phyloP scores from a whole-genome alignment of 805 yeast species.

The Candida nanaspora region DNA sequence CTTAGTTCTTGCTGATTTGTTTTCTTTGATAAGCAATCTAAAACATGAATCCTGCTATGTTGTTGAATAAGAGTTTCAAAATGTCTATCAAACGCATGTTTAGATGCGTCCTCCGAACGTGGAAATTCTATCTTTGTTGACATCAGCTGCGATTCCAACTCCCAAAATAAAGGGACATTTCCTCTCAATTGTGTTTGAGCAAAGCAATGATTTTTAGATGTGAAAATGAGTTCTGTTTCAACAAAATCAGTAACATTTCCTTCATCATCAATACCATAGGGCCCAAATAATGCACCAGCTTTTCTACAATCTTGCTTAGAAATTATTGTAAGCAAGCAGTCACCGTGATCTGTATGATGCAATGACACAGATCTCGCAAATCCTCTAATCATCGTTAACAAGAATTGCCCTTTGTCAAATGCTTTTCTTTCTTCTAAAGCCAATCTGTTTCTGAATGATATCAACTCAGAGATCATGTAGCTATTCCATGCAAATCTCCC shows the following conservation, averaged over 20 bases:
- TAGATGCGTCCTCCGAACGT: constrained; percentile 46
- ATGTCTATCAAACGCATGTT: constrained; percentile 43
- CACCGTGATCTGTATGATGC: constrained; percentile 22
- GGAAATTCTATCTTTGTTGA: constrained; percentile 40
- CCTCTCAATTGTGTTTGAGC: constrained; percentile 43
- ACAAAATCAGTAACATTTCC: constrained; percentile 46
- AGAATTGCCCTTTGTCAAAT: constrained; percentile 41
- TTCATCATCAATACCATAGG: constrained; percentile 51
- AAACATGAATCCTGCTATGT: constrained; percentile 41
- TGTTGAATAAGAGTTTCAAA: constrained; percentile 40
- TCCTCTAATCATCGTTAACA: constrained; percentile 43
- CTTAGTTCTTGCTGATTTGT: constrained; percentile 40
- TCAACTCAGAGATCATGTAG: constrained; percentile 36
- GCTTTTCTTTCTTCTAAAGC: constrained; percentile 29
- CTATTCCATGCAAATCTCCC: constrained; percentile 46
- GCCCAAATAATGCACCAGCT: constrained; percentile 41
- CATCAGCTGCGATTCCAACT: constrained; percentile 37
- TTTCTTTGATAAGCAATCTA: constrained; percentile 39
- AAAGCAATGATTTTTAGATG: constrained; percentile 32
- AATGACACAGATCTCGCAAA: constrained; percentile 33
- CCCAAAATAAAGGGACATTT: constrained; percentile 52
- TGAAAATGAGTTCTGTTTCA: constrained; percentile 44
- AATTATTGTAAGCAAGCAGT: constrained; percentile 38
- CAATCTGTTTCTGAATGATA: constrained; percentile 38
- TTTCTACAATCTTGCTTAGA: constrained; percentile 45